phyloP scores from a whole-genome alignment of 306 rosid genomes.

The Phaseolus lunatus region DNA sequence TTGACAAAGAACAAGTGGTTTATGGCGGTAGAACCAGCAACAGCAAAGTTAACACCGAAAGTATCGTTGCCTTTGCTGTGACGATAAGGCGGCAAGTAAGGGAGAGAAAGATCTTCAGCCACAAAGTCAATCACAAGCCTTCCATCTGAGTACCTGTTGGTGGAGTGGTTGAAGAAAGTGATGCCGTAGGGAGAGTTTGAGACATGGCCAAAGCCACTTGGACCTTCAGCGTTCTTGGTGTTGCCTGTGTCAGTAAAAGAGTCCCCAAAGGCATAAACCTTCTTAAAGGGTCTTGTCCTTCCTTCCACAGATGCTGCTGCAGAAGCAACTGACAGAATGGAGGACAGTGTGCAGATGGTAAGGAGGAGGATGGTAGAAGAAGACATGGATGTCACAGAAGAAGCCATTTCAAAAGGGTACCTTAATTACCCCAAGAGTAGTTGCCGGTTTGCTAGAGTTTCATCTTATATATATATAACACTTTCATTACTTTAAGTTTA shows the following conservation, averaged over 20 bases:
- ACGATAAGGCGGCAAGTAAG: slow-evolving; percentile 70
- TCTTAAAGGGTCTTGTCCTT: slow-evolving; percentile 63
- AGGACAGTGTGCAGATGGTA: slow-evolving; percentile 50
- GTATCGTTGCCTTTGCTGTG: slow-evolving; percentile 47
- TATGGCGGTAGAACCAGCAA: slow-evolving; percentile 91
- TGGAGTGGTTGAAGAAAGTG: slow-evolving; percentile 83
- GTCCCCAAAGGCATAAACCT: slow-evolving; percentile 87
- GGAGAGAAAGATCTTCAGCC: slow-evolving; percentile 73
- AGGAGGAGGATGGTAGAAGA: slow-evolving; percentile 32
- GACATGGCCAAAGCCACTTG: slow-evolving; percentile 83
- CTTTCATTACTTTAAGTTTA: not conserved
- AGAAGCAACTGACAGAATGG: slow-evolving; percentile 30
- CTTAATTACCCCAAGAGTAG: not conserved
- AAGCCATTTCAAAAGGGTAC: slow-evolving; percentile 49
- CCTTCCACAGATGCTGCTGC: slow-evolving; percentile 18
- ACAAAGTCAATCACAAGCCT: slow-evolving; percentile 88
- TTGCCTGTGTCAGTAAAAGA: slow-evolving; percentile 98
- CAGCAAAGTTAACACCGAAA: slow-evolving; percentile 89
- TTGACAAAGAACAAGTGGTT: slow-evolving; percentile 73
- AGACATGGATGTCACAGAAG: slow-evolving; percentile 23
- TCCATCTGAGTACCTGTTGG: slow-evolving; percentile 90
- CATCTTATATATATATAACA: slow-evolving; percentile 33
- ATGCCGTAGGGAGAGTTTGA: slow-evolving; percentile 76
- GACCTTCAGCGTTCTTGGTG: slow-evolving; percentile 72
- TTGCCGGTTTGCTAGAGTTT: slow-evolving; percentile 7